Percentiles rank a stretch among this genome's conserved stretches.
Conservation (phyloP, 352 stramenopile genomes). For the Pythium grandisporangium region DNA sequence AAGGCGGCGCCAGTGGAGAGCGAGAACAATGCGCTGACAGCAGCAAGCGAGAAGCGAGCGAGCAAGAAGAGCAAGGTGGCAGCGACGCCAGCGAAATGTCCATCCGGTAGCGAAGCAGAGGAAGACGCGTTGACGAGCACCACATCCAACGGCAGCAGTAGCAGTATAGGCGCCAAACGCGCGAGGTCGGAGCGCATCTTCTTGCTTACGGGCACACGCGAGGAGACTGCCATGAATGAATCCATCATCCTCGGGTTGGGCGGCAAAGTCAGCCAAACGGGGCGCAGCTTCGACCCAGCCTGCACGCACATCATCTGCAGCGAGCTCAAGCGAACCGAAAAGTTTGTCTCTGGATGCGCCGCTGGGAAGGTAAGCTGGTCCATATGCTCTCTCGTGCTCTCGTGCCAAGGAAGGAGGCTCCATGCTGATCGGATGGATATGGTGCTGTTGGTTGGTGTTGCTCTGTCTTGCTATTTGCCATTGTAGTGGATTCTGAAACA, state of each 20-base stretch:
- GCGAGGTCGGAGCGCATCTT: constrained; percentile 40
- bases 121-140: too few relatives aligned
- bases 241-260: constrained; percentile 65
- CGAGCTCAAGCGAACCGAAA: constrained; percentile 82
- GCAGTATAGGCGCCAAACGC: too few relatives aligned
- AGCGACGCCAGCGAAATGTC: constrained; percentile 9
- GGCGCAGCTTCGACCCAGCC: constrained; percentile 51
- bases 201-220: constrained; percentile 62
- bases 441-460: background rate
- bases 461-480: background rate
- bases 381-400: background rate
- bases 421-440: too few relatives aligned
- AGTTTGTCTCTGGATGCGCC: constrained; percentile 76
- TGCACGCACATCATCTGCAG: constrained; percentile 85
- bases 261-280: constrained; percentile 49
- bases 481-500: constrained; percentile 79
- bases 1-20: too few relatives aligned
- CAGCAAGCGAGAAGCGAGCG: constrained; percentile 1
- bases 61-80: constrained; percentile 4
- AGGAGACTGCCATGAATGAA: constrained; percentile 64
- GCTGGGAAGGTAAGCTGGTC: constrained; percentile 54
- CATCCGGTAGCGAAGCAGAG: too few relatives aligned
- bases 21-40: too few relatives aligned
- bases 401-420: too few relatives aligned
- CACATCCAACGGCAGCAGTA: too few relatives aligned